phyloP scores from a whole-genome alignment of 192 early-diverging fungal genomes.

The Phycomyces blakesleeanus region DNA sequence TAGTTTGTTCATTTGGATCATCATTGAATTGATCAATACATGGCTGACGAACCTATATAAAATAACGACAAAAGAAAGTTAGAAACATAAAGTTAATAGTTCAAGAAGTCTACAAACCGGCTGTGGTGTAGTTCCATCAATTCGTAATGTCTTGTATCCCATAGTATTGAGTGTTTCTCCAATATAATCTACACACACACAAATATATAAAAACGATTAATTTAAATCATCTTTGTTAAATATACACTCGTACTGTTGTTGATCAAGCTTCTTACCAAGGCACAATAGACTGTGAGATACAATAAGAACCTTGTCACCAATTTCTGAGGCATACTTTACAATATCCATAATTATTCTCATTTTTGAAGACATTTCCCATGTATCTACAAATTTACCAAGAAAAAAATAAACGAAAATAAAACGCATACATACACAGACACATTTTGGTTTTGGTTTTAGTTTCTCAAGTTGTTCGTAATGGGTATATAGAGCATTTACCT shows the following conservation, averaged over 20 bases:
- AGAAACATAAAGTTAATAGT: too few relatives aligned
- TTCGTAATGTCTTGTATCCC: constrained; percentile 19
- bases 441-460: too few relatives aligned
- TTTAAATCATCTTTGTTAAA: too few relatives aligned
- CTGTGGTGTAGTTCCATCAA: constrained; percentile 53
- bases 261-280: constrained; percentile 52
- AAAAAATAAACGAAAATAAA: background rate
- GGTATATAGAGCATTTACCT: background rate
- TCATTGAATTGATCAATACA: constrained; percentile 67
- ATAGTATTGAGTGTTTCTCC: background rate
- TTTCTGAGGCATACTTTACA: constrained; percentile 36
- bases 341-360: constrained; percentile 56
- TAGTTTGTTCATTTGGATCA: constrained; percentile 30
- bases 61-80: background rate
- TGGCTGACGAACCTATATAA: constrained; percentile 40
- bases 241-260: too few relatives aligned
- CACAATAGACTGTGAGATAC: constrained; percentile 69
- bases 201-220: too few relatives aligned
- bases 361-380: constrained; percentile 43
- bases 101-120: too few relatives aligned
- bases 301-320: constrained; percentile 67
- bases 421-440: too few relatives aligned
- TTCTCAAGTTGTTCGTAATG: background rate
- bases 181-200: background rate
- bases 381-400: constrained; percentile 18